Percentiles rank a stretch among this genome's conserved stretches.
Evolutionary conservation across 1,284 basidiomycete genomes (phyloP).

Genomic region (Polyporus tsugae): DNA sequence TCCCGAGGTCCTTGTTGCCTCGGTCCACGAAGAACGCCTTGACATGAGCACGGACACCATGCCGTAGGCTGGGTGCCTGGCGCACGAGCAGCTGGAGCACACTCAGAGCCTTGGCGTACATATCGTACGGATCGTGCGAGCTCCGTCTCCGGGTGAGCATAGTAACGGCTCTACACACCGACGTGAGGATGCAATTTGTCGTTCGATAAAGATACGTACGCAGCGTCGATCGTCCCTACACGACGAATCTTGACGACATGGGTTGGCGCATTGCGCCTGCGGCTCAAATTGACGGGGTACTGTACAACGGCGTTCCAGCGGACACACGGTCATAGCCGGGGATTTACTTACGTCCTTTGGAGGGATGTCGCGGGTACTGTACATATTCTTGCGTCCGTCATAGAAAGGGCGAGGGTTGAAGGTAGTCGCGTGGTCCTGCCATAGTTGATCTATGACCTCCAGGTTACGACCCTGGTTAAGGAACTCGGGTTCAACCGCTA

Average conservation of each 20-base stretch:
- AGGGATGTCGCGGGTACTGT: conserved; percentile 22
- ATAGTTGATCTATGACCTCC: conserved; percentile 35
- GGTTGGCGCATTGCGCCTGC: background rate
- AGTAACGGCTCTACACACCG: background rate
- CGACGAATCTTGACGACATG: conserved; percentile 1
- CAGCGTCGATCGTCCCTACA: conserved; percentile 3
- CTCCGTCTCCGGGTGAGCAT: conserved; percentile 3
- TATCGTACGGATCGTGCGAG: conserved; percentile 4
- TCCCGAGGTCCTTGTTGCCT: conserved; percentile 11
- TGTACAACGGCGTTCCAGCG: background rate
- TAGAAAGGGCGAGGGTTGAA: conserved; percentile 36
- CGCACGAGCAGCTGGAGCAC: conserved; percentile 38
- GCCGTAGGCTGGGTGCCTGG: conserved; percentile 38
- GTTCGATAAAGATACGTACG: conserved; percentile 5
- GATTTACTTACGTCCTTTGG: background rate
- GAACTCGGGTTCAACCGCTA: conserved; percentile 22
- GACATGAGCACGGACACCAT: conserved; percentile 33
- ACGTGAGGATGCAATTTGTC: background rate
- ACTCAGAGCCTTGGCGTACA: conserved; percentile 32
- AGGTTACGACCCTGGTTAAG: conserved; percentile 26
- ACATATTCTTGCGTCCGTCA: conserved; percentile 38
- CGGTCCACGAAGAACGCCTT: conserved; percentile 23
- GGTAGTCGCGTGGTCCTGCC: conserved; percentile 25
- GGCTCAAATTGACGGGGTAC: background rate
- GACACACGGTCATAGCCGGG: background rate